Base-by-base conservation (phyloP, 1,284 basidiomycete species). In the Sporisorium sorghi region DNA sequence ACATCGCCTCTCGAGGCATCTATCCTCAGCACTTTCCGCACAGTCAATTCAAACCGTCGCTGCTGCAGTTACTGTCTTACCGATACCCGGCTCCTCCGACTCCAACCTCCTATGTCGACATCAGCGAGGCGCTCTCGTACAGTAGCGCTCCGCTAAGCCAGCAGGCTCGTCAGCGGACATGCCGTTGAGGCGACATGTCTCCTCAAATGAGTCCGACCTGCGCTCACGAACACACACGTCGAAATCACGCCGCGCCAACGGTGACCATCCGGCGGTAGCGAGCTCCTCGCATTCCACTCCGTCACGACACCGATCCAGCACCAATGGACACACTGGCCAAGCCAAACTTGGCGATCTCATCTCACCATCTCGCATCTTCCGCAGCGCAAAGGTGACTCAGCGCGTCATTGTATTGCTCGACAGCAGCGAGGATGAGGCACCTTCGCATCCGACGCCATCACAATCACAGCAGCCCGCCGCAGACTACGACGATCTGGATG, bases 321-420 rank as follows among this genome's bases (percentile, higher is more conserved):
- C 12, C 21, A 50, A 56, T 24, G 44, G 43, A 15, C 12, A 12
- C 21, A 24, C 52, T 23, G 26, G 24, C n/a, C 51, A 47, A 3
- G 39, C 44, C 21, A 62, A 44, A 2, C 55, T 68, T 6, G 55
- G 59, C 11, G 46, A 62, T 30, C 43, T 62, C n/a, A 23, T 68
- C 21, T 32, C 47, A 0, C 39, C 59, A 3, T 19, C 59, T 10
- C 37, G 35, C 11, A 24, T 23, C 2, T 42, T 2, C 26, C 26
- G 35, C 17, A 19, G 21, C 14, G 19, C 12, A 2, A 47, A 47
- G 21, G 37, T 48, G 28, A 19, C 59, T 11, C 23, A 37, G 19
- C 66, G 35, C 10, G 26, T 55, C 40, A 69, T 69, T 21, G 55
- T 58, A 17, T n/a, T 69, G 46, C 42, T 69, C n/a, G 66, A 69